Conservation (phyloP, 176 grass and related monocot genomes). For the Lolium perenne region DNA sequence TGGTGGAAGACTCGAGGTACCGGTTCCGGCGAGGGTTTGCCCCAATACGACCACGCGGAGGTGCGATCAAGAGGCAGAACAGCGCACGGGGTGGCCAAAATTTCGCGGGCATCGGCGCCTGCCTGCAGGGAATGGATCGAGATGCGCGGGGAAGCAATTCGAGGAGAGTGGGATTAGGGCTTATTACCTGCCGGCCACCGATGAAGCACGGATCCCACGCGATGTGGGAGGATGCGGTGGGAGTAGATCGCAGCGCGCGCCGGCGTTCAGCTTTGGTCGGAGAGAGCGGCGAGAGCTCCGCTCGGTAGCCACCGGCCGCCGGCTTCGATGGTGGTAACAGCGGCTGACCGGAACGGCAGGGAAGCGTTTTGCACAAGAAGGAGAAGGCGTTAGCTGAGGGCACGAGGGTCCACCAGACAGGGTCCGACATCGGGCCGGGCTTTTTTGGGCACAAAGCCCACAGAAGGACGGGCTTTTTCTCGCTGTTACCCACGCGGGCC, state of each 20-base stretch:
- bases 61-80: background rate
- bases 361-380: background rate
- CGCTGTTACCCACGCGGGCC: too few relatives aligned
- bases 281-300: background rate
- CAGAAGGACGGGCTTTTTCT: too few relatives aligned
- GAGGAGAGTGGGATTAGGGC: slow-evolving; percentile 1
- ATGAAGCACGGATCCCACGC: slow-evolving; percentile 1
- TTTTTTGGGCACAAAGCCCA: too few relatives aligned
- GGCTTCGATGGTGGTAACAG: background rate
- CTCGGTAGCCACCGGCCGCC: slow-evolving; percentile 11
- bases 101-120: background rate
- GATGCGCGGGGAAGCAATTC: background rate
- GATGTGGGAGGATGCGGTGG: background rate
- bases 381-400: too few relatives aligned
- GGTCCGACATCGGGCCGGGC: too few relatives aligned
- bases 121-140: slow-evolving; percentile 31
- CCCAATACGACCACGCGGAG: background rate
- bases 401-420: too few relatives aligned
- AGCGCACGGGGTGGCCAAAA: background rate
- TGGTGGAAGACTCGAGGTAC: background rate
- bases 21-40: background rate
- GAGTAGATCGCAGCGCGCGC: background rate
- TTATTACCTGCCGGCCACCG: slow-evolving; percentile 41
- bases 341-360: background rate
- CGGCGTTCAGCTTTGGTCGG: background rate